Base-by-base conservation (phyloP, 257 asterid genomes). In the Solanum neorickii region DNA sequence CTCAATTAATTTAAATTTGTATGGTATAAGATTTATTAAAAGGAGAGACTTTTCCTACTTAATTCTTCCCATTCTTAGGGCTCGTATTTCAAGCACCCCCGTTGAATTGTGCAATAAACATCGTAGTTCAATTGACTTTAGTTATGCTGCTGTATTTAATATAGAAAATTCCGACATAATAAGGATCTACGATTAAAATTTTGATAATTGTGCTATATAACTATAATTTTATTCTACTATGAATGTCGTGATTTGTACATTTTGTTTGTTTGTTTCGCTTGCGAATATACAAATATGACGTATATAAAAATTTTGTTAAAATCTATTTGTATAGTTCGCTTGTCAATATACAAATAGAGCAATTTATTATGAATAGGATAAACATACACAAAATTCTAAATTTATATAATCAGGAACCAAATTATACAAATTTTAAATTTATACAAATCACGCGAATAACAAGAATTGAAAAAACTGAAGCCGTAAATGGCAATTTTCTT, bases 351-450 rank as follows among this genome's bases (percentile, higher is more conserved):
- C 4, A 52, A 52, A 52, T 9, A 52, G 1, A 9, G 0, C 62
- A 52, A 52, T 16, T 16, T 16, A 16, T 52, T 52, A 52, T 52
- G 62, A 52, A 2, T 49, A 6, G 9, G 2, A 0, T 49, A 6
- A 16, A 2, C 62, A 52, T 52, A 6, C 18, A 52, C 62, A 16
- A 52, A 52, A 52, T 16, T 1, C 0, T 52, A 0, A 16, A 52
- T 16, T 49, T 52, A 52, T 52, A 6, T 10, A 16, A 52, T 16
- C 7, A 52, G 2, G 0, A 52, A 6, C 0, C 1, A 21, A 0
- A 52, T 16, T 52, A 16, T 16, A 52, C 60, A 49, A 49, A 49
- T 49, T 49, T 49, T 15, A 3, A 49, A 49, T 49, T 15, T 49
- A 49, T 49, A 49, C 2, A 16, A 52, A 52, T 52, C 60, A 6